phyloP scores from a whole-genome alignment of 345 rosid genomes.

The Populus pruinosa region DNA sequence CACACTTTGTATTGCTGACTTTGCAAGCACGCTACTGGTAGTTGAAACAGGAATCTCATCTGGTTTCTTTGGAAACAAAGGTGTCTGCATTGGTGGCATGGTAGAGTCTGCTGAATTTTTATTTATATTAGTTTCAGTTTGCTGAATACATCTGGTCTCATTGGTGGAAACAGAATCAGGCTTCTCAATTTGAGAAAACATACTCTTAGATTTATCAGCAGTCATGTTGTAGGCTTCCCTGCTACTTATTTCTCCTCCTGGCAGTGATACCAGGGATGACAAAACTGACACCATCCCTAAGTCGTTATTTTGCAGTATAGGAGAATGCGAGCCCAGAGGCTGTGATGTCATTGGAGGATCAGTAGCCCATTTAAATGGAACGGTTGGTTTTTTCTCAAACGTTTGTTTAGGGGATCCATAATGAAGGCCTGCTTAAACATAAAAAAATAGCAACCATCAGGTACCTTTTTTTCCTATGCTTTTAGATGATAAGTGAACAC shows the following conservation, averaged over 20 bases:
- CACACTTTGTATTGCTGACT: constrained; percentile 25
- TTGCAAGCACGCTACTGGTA: constrained; percentile 21
- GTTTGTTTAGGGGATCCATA: constrained; percentile 32
- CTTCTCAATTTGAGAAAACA: constrained; percentile 34
- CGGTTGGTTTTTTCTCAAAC: constrained; percentile 35
- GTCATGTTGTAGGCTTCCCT: constrained; percentile 26
- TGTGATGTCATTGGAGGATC: constrained; percentile 27
- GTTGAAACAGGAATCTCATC: constrained; percentile 32
- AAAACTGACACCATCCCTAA: constrained; percentile 31
- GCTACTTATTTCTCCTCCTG: constrained; percentile 24
- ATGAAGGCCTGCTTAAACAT: constrained; percentile 39
- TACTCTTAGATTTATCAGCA: constrained; percentile 25
- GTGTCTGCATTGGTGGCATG: constrained; percentile 24
- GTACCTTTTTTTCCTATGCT: constrained; percentile 1
- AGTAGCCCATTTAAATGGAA: constrained; percentile 34
- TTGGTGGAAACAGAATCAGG: constrained; percentile 24
- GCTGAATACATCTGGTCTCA: constrained; percentile 35
- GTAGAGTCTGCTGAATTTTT: constrained; percentile 32
- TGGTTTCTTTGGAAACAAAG: constrained; percentile 25
- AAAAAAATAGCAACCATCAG: constrained; percentile 18
- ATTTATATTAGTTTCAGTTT: constrained; percentile 29
- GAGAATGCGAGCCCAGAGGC: constrained; percentile 28
- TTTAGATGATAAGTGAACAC: constrained; percentile 5
- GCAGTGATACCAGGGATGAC: constrained; percentile 26
- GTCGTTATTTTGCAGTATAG: constrained; percentile 31